These are phyloP conservation scores for Tetracladium maxilliforme DNA, from an alignment of 2,329 filamentous ascomycete genomes.

Conservation along the genomic window DNA sequence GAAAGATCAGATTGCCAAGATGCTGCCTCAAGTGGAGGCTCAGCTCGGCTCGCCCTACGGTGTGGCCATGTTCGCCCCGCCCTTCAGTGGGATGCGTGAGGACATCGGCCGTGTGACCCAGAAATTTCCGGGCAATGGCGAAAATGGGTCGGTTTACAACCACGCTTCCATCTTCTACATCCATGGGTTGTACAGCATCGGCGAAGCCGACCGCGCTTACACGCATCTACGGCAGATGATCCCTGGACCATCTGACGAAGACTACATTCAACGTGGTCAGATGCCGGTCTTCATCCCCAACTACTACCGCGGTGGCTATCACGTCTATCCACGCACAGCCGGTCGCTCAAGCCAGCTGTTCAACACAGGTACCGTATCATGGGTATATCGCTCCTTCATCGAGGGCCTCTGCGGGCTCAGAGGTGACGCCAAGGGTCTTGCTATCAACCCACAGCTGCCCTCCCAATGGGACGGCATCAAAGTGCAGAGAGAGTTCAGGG, in stretches of 20 bases:
- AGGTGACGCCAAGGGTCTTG: conserved; percentile 30
- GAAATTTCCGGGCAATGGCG: conserved; percentile 40
- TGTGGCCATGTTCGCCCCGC: conserved; percentile 37
- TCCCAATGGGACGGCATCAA: conserved; percentile 30
- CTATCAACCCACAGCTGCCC: conserved; percentile 33
- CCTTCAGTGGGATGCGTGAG: conserved; percentile 38
- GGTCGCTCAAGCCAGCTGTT: conserved; percentile 41
- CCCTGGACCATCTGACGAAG: conserved; percentile 32
- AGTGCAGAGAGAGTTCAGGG: conserved; percentile 31
- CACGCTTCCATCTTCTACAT: conserved; percentile 40
- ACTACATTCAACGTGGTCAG: conserved; percentile 36
- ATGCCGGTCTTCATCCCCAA: conserved; percentile 42
- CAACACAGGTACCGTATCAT: conserved; percentile 41
- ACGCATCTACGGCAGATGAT: conserved; percentile 35
- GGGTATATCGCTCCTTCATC: conserved; percentile 38
- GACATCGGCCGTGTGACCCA: conserved; percentile 43
- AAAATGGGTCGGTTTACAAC: conserved; percentile 43
- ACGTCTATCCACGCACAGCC: conserved; percentile 31
- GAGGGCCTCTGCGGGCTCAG: conserved; percentile 38
- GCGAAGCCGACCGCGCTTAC: conserved; percentile 33
- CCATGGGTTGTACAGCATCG: conserved; percentile 34
- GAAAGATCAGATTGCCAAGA: conserved; percentile 22
- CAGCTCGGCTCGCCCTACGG: conserved; percentile 38
- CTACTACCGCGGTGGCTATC: conserved; percentile 38
- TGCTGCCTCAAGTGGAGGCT: conserved; percentile 31